Conservation (phyloP, 768 basidiomycete genomes). For the Suillus decipiens region DNA sequence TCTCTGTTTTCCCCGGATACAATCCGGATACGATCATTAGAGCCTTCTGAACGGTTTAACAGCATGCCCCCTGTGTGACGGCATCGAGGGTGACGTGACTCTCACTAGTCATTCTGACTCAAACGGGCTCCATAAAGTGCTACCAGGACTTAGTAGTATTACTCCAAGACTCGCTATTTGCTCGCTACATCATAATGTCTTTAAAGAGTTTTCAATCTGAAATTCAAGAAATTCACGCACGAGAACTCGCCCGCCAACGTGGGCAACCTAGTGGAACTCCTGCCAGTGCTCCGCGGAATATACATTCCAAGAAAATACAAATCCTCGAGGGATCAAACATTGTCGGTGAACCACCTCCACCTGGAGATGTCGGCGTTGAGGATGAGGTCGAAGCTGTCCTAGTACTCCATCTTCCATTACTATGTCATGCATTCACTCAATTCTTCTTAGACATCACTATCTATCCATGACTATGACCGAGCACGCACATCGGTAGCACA, state of each 20-base stretch:
- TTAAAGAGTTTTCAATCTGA: constrained; percentile 56
- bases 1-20: background rate
- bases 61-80: constrained; percentile 3
- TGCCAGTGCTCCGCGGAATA: constrained; percentile 15
- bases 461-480: constrained; percentile 44
- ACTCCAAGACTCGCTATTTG: background rate
- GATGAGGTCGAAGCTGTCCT: constrained; percentile 9
- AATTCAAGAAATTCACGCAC: constrained; percentile 74
- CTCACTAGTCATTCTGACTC: background rate
- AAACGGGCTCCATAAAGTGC: background rate
- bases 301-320: constrained; percentile 1
- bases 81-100: constrained; percentile 9
- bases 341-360: background rate
- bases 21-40: background rate
- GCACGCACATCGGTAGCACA: constrained; percentile 68
- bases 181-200: constrained; percentile 24
- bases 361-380: constrained; percentile 39
- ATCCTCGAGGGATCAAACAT: background rate
- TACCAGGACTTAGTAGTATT: background rate
- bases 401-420: constrained; percentile 1
- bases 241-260: constrained; percentile 68
- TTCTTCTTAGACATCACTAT: constrained; percentile 42
- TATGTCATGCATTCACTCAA: constrained; percentile 4
- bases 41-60: too few species aligned
- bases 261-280: constrained; percentile 17